These are phyloP conservation scores for Bidens hawaiensis DNA, from an alignment of 140 eudicot species.

Conservation along the genomic window DNA sequence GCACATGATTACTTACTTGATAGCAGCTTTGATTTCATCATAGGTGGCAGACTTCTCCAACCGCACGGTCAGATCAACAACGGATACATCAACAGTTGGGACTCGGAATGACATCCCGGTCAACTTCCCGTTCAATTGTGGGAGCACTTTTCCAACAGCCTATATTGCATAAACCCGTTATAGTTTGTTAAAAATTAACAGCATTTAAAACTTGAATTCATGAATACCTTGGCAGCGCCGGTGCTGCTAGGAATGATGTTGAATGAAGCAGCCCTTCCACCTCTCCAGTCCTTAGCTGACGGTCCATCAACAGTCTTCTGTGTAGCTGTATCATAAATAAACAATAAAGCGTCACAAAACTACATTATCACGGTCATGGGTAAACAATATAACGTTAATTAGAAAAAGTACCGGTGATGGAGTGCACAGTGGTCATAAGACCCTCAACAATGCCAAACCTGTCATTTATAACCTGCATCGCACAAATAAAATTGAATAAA, in stretches of 20 bases:
- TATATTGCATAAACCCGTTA: neutral
- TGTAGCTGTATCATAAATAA: slow-evolving; percentile 37
- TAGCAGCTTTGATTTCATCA: slow-evolving; percentile 68
- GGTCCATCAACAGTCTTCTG: slow-evolving; percentile 74
- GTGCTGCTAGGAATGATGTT: slow-evolving; percentile 79
- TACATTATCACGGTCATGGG: too few relatives aligned
- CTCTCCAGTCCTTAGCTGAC: slow-evolving; percentile 72
- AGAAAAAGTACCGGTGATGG: slow-evolving; percentile 46
- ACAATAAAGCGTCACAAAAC: neutral
- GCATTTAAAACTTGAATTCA: neutral
- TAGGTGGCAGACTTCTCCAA: slow-evolving; percentile 64
- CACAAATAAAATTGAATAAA: neutral
- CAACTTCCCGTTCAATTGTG: slow-evolving; percentile 66
- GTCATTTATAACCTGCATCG: slow-evolving; percentile 53
- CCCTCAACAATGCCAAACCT: slow-evolving; percentile 75
- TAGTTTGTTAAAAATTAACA: neutral
- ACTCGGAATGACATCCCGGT: slow-evolving; percentile 89
- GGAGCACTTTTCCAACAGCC: slow-evolving; percentile 89
- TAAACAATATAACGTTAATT: too few relatives aligned
- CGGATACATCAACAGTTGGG: slow-evolving; percentile 78
- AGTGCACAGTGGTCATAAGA: slow-evolving; percentile 72
- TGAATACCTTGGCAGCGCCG: slow-evolving; percentile 65
- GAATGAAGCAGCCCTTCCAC: slow-evolving; percentile 77
- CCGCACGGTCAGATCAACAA: slow-evolving; percentile 71
- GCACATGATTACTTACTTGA: slow-evolving; percentile 38